phyloP scores from a whole-genome alignment of 192 early-diverging fungal species.

The Gryganskiella cystojenkinii region DNA sequence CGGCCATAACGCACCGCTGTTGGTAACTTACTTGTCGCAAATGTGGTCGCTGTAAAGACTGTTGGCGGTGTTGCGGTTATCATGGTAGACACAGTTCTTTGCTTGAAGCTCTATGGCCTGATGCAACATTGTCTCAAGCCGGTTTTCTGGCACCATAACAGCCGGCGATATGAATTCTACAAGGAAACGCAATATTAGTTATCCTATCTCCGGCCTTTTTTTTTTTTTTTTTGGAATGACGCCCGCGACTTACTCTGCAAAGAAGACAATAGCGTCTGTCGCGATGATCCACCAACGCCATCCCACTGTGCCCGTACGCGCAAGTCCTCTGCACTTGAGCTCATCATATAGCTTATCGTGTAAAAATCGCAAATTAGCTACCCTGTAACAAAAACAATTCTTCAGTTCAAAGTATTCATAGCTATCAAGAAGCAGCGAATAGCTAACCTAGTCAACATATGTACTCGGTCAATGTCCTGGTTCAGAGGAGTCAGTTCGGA shows the following conservation, averaged over 20 bases:
- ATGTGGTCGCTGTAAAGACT: slow-evolving; percentile 78
- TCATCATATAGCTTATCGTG: slow-evolving; percentile 77
- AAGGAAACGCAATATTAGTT: too few relatives aligned
- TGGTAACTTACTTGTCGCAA: slow-evolving; percentile 71
- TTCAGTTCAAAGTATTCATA: too few relatives aligned
- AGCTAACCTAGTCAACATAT: slow-evolving; percentile 78
- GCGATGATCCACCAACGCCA: slow-evolving; percentile 78
- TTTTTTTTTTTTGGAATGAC: too few relatives aligned
- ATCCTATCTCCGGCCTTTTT: too few relatives aligned
- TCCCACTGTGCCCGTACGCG: slow-evolving; percentile 80
- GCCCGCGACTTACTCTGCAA: slow-evolving; percentile 68
- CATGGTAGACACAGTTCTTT: slow-evolving; percentile 87
- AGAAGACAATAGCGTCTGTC: slow-evolving; percentile 66
- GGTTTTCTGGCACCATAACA: slow-evolving; percentile 87
- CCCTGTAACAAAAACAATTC: too few relatives aligned
- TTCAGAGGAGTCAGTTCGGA: slow-evolving; percentile 83
- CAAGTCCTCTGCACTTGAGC: slow-evolving; percentile 72
- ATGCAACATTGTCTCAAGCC: slow-evolving; percentile 85
- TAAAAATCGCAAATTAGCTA: not conserved
- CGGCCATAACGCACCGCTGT: not conserved
- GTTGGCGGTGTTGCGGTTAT: slow-evolving; percentile 63
- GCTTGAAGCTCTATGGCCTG: slow-evolving; percentile 84
- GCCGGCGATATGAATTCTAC: slow-evolving; percentile 79
- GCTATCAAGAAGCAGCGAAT: not conserved
- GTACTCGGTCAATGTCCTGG: slow-evolving; percentile 74